Evolutionary conservation across 768 basidiomycete genomes (phyloP).

Genomic region (Suillus clintonianus): DNA sequence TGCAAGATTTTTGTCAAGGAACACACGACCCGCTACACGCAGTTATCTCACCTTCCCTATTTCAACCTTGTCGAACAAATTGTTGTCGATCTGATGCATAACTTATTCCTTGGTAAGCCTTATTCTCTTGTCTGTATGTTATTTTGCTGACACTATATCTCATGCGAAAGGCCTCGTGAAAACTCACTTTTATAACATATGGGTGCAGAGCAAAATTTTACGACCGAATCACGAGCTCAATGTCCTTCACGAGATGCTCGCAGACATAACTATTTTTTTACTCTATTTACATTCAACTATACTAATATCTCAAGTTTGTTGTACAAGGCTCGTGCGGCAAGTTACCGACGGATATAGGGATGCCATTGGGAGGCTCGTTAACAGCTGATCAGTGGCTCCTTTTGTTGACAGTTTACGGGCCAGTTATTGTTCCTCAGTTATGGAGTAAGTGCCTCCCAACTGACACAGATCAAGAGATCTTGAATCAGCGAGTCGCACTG

Average conservation of each 20-base stretch:
- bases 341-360: constrained; percentile 29
- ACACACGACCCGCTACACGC: constrained; percentile 21
- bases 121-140: neutral
- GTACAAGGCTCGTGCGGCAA: constrained; percentile 6
- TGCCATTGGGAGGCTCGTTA: constrained; percentile 34
- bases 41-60: constrained; percentile 30
- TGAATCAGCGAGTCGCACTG: neutral
- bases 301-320: constrained; percentile 2
- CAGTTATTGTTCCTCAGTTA: constrained; percentile 31
- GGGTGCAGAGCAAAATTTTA: constrained; percentile 26
- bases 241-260: neutral
- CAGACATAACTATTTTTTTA: too few relatives aligned
- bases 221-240: constrained; percentile 3
- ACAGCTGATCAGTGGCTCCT: constrained; percentile 38
- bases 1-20: constrained; percentile 16
- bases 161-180: constrained; percentile 20
- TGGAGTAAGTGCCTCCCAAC: constrained; percentile 20
- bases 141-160: neutral
- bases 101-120: constrained; percentile 29
- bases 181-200: constrained; percentile 30
- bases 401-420: constrained; percentile 27
- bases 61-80: constrained; percentile 28
- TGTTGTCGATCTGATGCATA: constrained; percentile 37
- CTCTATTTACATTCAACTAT: neutral
- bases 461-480: neutral